These are phyloP conservation scores for Cyclotella atomus DNA, from an alignment of 108 stramenopile species.

Conservation along the genomic window DNA sequence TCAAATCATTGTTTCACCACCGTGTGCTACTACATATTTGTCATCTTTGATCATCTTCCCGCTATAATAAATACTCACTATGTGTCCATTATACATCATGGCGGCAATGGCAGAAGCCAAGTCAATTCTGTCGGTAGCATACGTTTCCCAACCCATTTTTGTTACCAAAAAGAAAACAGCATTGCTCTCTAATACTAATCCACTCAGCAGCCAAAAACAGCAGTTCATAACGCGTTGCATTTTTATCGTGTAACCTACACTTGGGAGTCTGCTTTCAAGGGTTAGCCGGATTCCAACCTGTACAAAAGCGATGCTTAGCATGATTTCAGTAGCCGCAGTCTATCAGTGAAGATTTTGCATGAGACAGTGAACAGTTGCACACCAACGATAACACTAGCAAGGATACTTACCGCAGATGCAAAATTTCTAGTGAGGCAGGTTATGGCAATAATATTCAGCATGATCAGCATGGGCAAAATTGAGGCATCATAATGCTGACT, in stretches of 20 bases:
- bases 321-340: conserved; percentile 16
- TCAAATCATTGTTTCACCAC: too few relatives aligned
- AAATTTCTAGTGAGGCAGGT: conserved; percentile 25
- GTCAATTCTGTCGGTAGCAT: conserved; percentile 20
- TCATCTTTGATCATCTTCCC: too few relatives aligned
- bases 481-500: conserved; percentile 29
- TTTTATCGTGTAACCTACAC: conserved; percentile 35
- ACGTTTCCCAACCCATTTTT: not conserved
- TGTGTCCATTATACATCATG: not conserved
- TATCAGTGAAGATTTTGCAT: not conserved
- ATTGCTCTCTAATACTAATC: conserved; percentile 28
- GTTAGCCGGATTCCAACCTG: conserved; percentile 34
- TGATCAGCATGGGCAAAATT: conserved; percentile 28
- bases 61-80: not conserved
- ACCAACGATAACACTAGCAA: not conserved
- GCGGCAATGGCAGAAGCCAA: not conserved
- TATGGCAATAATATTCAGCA: conserved; percentile 36
- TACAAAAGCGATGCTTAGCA: conserved; percentile 37
- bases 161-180: conserved; percentile 25
- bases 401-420: not conserved
- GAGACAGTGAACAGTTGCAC: not conserved
- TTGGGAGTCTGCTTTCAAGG: conserved; percentile 25
- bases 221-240: conserved; percentile 30
- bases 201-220: conserved; percentile 26
- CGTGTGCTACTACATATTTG: too few relatives aligned